Evolutionary conservation across 306 rosid species (phyloP), one percentile per base, ranked within the genome.

Genomic region (Cicer arietinum): DNA sequence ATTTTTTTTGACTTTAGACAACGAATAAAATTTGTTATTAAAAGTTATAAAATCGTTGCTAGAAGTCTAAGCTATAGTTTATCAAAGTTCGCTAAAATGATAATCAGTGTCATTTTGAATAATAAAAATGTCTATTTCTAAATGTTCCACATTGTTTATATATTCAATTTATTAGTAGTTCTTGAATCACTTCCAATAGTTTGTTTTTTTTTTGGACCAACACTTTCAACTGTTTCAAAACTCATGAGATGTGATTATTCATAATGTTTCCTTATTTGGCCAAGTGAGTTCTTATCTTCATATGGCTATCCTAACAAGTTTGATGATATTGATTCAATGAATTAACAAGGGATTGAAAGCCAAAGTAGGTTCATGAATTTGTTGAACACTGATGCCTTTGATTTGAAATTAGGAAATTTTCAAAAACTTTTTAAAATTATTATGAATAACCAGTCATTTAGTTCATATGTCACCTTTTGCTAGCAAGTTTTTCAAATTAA

Each of bases 331-430:
- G 35, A 25, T 25, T 25, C 35, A 25, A 25, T 25, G 35, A 25
- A 25, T 3, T 25, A 2, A 25, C 4, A 2, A 25, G 4, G 35
- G 35, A 25, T 25, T 25, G 35, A 3, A 25, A 25, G 35, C 60
- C 37, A 54, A 17, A 8, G 35, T 17, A 18, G 60, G 37, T 54
- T 54, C 37, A 54, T 17, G 35, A 53, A 53, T 53, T 53, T 53
- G 60, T 17, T 53, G 59, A 25, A 53, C 22, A 3, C 9, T 16
- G 59, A 53, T 16, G 7, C 7, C 17, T 7, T 7, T 53, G 59
- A 53, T 3, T 16, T 17, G 60, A 53, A 53, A 53, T 17, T 17
- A 9, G 10, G 58, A 64, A 66, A 71, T 57, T 65, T 59, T 77
- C 14, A 71, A 45, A 52, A 70, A 18, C 53, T 11, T 60, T 67